Base-by-base conservation (phyloP, 352 stramenopile species). In the Phytophthora hibernalis region DNA sequence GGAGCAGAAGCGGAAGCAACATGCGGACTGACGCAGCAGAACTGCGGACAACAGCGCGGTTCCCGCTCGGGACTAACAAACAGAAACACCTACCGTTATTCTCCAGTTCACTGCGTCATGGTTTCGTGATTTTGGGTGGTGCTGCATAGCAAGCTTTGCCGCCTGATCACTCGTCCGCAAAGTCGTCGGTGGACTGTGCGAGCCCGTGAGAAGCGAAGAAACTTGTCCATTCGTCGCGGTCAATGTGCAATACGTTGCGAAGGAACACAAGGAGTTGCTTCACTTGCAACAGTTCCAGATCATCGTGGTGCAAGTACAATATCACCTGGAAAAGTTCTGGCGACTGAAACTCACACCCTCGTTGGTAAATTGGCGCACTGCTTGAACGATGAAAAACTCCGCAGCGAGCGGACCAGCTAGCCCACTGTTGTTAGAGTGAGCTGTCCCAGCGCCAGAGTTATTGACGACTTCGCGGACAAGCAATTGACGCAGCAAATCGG, bases 241-340 rank as follows among this genome's bases (percentile, higher is more conserved):
- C 42, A 8, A 91, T 66, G 4, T 30, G 31, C 44, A 90, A 51
- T 6, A 64, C 75, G 5, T 66, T 68, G 5, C 76, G 72, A 22
- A 93, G 50, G 47, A 79, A 87, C 22, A 67, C 56, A 16, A 93
- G 64, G 30, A 83, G 61, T n/a, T 87, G 67, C 56, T 93, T 80
- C 15, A 87, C 73, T 47, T 78, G 75, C 0, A 31, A 7, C 3
- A 81, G 5, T n/a, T 47, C 20, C 9, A 91, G 51, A 57, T 93
- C 83, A 28, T 89, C 79, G 13, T 43, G 47, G 45, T 89, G 65
- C 28, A 93, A 54, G 3, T 69, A 47, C 37, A 80, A 56, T 7
- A 90, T 64, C 10, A 93, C 42, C 15, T 71, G 55, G 31, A 72
- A 87, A 26, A 93, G 62, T 30, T 87, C 43, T 30, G 64, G 61